Base-by-base conservation (phyloP, 139 green algal genomes). In the Pseudopediastrum boryanum region DNA sequence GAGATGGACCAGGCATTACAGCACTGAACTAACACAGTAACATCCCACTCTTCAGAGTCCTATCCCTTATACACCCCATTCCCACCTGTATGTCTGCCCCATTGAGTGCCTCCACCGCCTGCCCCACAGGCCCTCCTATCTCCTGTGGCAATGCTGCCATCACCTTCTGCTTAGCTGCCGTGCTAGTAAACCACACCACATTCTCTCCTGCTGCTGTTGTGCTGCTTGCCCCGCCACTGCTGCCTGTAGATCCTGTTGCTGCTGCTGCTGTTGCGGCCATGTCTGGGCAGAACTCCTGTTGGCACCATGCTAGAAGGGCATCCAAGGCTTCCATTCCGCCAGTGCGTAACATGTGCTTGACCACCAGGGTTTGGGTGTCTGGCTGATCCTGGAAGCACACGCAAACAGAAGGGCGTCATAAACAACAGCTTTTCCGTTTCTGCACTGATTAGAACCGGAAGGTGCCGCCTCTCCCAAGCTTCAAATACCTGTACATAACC, bases 321-420 rank as follows among this genome's bases (percentile, higher is more conserved):
- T 97, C 92, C 29, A 83, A 59, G 16, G 81, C 75, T 35, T 90
- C 86, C 0, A 74, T 61, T 23, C 73, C 93, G 3, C 69, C 68
- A 19, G 66, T 89, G 59, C 90, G 86, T 67, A 96, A 70, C 50
- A 94, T 76, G 81, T 97, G 93, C 6, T 83, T 80, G 52, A 88
- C 69, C 68, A 95, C 71, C 41, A 77, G 61, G 4, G 73, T 27
- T 43, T 39, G 21, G 7, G 77, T 76, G 2, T 75, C 78, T 36
- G 89, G 86, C 42, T 93, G 88, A 0, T 48, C 77, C 38, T 79
- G 56, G 52, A 78, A 9, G 68, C 66, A 74, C 8, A 10, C 29
- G 42, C 9, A 74, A 12, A 38, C 27, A 12, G 10, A 39, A 35
- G 33, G 21, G 25, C 59, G n/a, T 38, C 29, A 38, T 41, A n/a